Evolutionary conservation across 257 asterid genomes (phyloP).

Genomic region (Thymus mandschuricus): DNA sequence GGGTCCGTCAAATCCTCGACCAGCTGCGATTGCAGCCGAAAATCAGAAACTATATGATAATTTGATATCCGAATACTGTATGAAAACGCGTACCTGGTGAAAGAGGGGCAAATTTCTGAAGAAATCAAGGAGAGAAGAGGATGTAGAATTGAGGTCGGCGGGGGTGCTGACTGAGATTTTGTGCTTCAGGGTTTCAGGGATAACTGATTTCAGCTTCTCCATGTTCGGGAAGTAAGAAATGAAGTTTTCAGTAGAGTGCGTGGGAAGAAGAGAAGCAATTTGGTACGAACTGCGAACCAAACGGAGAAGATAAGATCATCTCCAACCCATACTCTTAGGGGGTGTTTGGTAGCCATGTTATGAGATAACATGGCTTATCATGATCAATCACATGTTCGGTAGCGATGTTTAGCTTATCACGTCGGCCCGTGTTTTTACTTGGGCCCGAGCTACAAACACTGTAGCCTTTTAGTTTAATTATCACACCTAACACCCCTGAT

Average conservation of each 20-base stretch:
- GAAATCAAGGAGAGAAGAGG: conserved; percentile 68
- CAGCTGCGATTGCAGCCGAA: conserved; percentile 46
- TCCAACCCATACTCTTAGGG: too few species aligned
- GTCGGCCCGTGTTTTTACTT: too few species aligned
- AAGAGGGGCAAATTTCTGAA: conserved; percentile 62
- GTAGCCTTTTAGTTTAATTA: too few species aligned
- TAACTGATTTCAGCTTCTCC: conserved; percentile 83
- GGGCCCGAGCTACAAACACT: too few species aligned
- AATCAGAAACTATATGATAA: conserved; percentile 6
- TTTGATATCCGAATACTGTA: background rate
- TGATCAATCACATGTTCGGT: too few species aligned
- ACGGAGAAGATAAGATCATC: too few species aligned
- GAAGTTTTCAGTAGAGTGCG: background rate
- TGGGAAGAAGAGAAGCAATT: background rate
- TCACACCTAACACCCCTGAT: too few species aligned
- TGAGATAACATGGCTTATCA: too few species aligned
- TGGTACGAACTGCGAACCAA: background rate
- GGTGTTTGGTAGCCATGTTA: too few species aligned
- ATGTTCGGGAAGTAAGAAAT: conserved; percentile 30
- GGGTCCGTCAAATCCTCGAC: conserved; percentile 78
- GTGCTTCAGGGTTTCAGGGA: conserved; percentile 61
- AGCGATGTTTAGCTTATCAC: too few species aligned
- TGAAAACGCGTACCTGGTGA: conserved; percentile 57
- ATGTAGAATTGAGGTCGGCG: conserved; percentile 55
- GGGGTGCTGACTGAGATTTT: conserved; percentile 50